Evolutionary conservation across 108 stramenopile species (phyloP), one percentile per base, ranked within the genome.

Genomic region (Cyclotella atomus): DNA sequence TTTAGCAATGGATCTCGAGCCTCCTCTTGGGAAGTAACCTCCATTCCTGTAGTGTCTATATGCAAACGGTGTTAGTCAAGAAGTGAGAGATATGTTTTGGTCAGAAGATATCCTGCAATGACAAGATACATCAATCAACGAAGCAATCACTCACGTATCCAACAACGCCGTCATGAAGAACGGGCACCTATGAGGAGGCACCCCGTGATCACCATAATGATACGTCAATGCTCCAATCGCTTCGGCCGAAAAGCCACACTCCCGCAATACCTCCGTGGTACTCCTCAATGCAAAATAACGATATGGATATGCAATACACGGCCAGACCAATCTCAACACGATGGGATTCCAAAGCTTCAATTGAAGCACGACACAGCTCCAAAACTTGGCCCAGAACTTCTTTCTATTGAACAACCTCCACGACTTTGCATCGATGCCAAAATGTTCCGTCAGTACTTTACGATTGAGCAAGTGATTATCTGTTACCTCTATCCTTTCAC

Each of bases 401-500:
- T 68, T 68, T 6, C 59, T 36, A 45, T 64, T 53, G 35, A 73
- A 73, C 7, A 45, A 15, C 34, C 43, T 57, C 63, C 63, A 65
- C 15, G 62, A 33, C 20, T 54, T 45, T 15, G 53, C 50, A 30
- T 38, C 24, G 23, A 64, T 55, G 29, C 30, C 55, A 57, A 73
- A 73, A 28, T 65, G 62, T 38, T 65, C 63, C 4, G 52, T 73
- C 49, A 73, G 75, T 15, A 25, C 41, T 35, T 72, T 70, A 10
- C 77, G 44, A 41, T 81, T 73, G 15, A 57, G 20, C 7, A 27
- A 44, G 25, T 53, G 59, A 28, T 72, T 60, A 32, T 68, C 75
- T n/a, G 65, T 73, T 53, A 83, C 45, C 36, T 83, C 50, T 23
- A 83, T 63, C 15, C 76, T 44, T 41, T 83, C 68, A 14, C 47